Base-by-base conservation (phyloP, 768 basidiomycete genomes). In the Trametes sanguinea region DNA sequence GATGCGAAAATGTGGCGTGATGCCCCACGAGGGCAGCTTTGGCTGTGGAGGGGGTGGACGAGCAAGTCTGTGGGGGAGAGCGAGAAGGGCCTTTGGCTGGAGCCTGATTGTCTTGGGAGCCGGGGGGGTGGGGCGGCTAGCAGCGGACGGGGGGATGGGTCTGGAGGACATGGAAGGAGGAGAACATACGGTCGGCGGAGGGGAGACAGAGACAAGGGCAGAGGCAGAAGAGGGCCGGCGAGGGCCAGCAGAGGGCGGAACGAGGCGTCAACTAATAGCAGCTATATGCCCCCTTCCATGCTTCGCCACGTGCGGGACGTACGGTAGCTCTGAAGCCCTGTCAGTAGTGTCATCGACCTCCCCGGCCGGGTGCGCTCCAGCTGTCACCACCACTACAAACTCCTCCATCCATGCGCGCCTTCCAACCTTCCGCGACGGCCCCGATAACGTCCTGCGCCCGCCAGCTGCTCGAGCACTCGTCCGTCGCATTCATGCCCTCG, bases 1-100 rank as follows among this genome's bases (percentile, higher is more conserved):
- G 62, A 92, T 82, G 58, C 85, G 76, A 67, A 87, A 82, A 40
- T 88, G 73, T 7, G 90, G 89, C 0, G 87, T 88, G 44, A 90
- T 83, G 71, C 67, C 58, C 58, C 52, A 65, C 14, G 52, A 64
- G 11, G 51, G 51, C 22, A 40, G 57, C 62, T 53, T 60, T 27
- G 33, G 65, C 61, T 55, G 62, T 4, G 59, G 55, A 17, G 63
- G 64, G 7, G 65, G 65, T 22, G 67, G 66, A 45, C 67, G 66
- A 6, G 63, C 45, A 43, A 67, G 61, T 14, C 68, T 61, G 47
- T 64, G 52, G 17, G 81, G 80, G 2, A 82, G 62, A 9, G 75
- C 51, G 51, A 80, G 70, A 7, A 83, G 62, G 29, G 73, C 72
- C 48, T 66, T 69, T 17, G 72, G 64, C n/a, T 70, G 52, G 59